Percentiles rank a stretch among this genome's conserved stretches.
These are phyloP conservation scores for Hypocrella siamensis DNA, from an alignment of 2,329 filamentous ascomycete genomes.

Conservation along the genomic window DNA sequence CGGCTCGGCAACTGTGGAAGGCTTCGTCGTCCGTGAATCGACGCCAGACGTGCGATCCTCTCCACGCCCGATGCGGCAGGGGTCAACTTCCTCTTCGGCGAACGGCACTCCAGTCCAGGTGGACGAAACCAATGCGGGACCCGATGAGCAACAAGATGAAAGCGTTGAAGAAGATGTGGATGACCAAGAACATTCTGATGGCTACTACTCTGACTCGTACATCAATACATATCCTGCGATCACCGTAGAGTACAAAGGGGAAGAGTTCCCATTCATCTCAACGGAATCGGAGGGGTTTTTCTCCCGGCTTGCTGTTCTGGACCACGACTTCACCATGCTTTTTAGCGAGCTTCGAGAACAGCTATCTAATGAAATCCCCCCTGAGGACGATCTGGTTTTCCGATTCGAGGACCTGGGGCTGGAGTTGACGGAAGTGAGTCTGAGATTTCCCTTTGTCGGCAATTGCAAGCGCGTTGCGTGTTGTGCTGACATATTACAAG, in stretches of 20 bases:
- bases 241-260: slow-evolving; percentile 26
- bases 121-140: background rate
- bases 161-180: background rate
- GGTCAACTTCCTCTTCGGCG: too few species aligned
- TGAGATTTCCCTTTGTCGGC: background rate
- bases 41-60: too few species aligned
- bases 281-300: slow-evolving; percentile 25
- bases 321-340: slow-evolving; percentile 27
- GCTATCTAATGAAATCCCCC: slow-evolving; percentile 26
- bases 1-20: background rate
- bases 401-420: slow-evolving; percentile 35
- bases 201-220: slow-evolving; percentile 4
- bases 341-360: slow-evolving; percentile 28
- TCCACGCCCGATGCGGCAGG: too few species aligned
- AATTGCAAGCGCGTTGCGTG: background rate
- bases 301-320: slow-evolving; percentile 22
- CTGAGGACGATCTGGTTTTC: slow-evolving; percentile 32
- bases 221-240: slow-evolving; percentile 17
- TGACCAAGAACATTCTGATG: background rate
- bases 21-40: background rate
- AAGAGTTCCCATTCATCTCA: slow-evolving; percentile 26
- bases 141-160: background rate
- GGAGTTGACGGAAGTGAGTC: slow-evolving; percentile 34
- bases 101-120: background rate
- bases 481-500: slow-evolving; percentile 15